phyloP scores from a whole-genome alignment of 345 rosid genomes.

The Conringia planisiliqua region DNA sequence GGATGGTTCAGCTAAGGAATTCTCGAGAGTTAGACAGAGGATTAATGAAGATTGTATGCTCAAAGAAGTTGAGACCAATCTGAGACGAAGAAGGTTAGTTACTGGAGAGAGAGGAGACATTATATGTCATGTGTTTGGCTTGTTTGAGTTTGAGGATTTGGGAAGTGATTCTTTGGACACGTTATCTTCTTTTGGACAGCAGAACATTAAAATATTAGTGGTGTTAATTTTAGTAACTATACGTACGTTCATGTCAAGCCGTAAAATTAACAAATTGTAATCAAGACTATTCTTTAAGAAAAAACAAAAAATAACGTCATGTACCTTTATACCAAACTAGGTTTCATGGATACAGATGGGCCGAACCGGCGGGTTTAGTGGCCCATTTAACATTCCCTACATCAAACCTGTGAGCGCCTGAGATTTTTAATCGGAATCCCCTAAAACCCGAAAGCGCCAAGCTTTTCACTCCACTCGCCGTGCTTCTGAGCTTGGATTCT shows the following conservation, averaged over 20 bases:
- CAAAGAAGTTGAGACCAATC: constrained; percentile 26
- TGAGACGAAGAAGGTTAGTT: constrained; percentile 32
- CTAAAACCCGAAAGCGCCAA: constrained; percentile 30
- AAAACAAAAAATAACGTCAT: no score
- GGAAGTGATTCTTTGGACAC: constrained; percentile 64
- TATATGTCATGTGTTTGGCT: constrained; percentile 28
- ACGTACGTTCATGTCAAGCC: no score
- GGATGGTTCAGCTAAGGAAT: neutral
- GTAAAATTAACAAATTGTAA: no score
- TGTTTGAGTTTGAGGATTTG: constrained; percentile 58
- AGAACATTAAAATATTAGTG: neutral
- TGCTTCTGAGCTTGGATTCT: neutral
- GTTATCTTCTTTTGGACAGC: constrained; percentile 46
- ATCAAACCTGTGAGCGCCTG: neutral
- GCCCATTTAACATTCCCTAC: no score
- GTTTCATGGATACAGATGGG: no score
- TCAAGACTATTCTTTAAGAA: no score
- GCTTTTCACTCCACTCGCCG: neutral
- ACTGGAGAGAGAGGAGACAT: constrained; percentile 15
- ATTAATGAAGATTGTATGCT: neutral
- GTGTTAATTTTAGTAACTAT: no score
- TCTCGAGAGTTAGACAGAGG: constrained; percentile 14
- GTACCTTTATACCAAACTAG: no score
- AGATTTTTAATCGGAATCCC: constrained; percentile 1
- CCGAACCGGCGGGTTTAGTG: no score